These are phyloP conservation scores for Physaria fendleri DNA, from an alignment of 345 rosid genomes.

Conservation along the genomic window DNA sequence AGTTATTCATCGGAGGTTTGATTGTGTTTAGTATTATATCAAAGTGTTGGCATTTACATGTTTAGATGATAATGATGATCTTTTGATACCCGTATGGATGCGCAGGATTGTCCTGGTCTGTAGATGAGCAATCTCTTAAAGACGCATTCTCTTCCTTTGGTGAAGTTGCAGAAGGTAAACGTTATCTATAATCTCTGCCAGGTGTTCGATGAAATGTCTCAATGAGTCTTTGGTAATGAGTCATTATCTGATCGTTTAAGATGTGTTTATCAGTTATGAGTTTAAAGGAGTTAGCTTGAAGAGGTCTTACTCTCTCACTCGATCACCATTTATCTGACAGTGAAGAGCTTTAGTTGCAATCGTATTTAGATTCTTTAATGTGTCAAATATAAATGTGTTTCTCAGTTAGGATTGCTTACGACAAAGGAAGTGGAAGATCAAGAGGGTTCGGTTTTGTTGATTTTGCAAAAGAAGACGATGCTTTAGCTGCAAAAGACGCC, in stretches of 20 bases:
- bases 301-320: background rate
- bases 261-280: background rate
- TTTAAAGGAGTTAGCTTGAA: background rate
- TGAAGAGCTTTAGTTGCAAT: background rate
- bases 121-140: slow-evolving; percentile 68
- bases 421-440: slow-evolving; percentile 70
- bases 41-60: background rate
- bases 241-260: background rate
- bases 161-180: slow-evolving; percentile 51
- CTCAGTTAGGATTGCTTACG: slow-evolving; percentile 66
- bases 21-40: background rate
- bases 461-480: slow-evolving; percentile 50
- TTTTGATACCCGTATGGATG: background rate
- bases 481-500: slow-evolving; percentile 66
- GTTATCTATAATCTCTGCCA: slow-evolving; percentile 2
- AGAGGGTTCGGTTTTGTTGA: slow-evolving; percentile 91
- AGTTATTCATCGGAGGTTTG: slow-evolving; percentile 62
- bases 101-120: slow-evolving; percentile 72
- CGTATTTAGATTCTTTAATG: background rate
- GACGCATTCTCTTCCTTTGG: slow-evolving; percentile 81
- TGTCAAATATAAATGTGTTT: background rate
- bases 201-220: slow-evolving; percentile 52
- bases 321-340: background rate
- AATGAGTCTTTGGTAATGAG: slow-evolving; percentile 3
- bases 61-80: background rate